phyloP scores from a whole-genome alignment of 139 green algal genomes.

The Micractinium conductrix region DNA sequence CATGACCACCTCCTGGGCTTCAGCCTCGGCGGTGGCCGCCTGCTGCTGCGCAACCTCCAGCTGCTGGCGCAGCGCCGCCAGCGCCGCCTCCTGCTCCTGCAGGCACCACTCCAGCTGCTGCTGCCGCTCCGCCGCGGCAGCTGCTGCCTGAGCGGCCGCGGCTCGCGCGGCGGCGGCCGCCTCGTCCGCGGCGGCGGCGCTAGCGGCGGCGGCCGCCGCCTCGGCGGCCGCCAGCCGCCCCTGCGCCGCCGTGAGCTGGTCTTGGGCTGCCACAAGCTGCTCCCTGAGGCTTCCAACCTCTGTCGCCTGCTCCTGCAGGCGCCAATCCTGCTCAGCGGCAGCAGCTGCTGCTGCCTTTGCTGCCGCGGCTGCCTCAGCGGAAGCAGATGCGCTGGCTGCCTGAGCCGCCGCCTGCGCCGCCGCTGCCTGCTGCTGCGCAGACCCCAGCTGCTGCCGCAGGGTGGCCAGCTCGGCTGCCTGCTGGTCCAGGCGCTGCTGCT shows the following conservation, averaged over 20 bases:
- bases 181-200: neutral
- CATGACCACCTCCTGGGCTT: neutral
- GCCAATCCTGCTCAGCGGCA: neutral
- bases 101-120: neutral
- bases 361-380: neutral
- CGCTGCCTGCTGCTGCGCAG: neutral
- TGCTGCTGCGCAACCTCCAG: neutral
- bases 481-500: no score
- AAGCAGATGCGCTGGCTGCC: neutral
- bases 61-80: neutral
- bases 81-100: neutral
- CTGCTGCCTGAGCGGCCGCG: neutral
- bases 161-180: neutral
- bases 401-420: neutral
- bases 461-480: no score
- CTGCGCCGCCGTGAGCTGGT: neutral
- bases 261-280: slow-evolving; percentile 6
- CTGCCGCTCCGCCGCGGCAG: neutral
- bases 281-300: neutral
- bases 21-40: neutral
- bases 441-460: no score
- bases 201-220: slow-evolving; percentile 1
- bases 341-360: neutral
- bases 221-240: neutral
- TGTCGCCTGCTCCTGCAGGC: neutral